Evolutionary conservation across 768 basidiomycete genomes (phyloP).

Genomic region (Boletus huronensis): DNA sequence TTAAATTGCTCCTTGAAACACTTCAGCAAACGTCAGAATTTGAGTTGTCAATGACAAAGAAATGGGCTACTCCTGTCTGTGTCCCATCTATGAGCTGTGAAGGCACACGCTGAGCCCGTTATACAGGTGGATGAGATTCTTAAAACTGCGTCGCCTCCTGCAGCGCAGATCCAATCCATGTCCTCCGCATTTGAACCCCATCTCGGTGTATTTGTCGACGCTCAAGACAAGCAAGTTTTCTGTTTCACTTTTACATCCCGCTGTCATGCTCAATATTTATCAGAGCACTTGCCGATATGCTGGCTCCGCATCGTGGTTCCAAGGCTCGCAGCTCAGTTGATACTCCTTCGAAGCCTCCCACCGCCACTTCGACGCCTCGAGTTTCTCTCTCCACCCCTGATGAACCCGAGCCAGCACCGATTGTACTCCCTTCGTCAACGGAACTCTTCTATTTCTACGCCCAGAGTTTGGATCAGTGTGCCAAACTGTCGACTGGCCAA

Average conservation of each 20-base stretch:
- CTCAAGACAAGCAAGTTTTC: slow-evolving; percentile 84
- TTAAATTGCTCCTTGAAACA: slow-evolving; percentile 79
- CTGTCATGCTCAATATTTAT: background rate
- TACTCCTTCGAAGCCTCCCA: slow-evolving; percentile 29
- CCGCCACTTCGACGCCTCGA: slow-evolving; percentile 31
- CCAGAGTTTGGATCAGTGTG: slow-evolving; percentile 91
- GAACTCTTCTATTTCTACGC: slow-evolving; percentile 98
- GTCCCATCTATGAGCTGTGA: slow-evolving; percentile 5
- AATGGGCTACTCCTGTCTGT: slow-evolving; percentile 73
- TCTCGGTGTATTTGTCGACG: slow-evolving; percentile 91
- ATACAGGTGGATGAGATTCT: slow-evolving; percentile 64
- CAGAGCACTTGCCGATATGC: slow-evolving; percentile 88
- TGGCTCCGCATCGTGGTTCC: slow-evolving; percentile 68
- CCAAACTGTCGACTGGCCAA: slow-evolving; percentile 81
- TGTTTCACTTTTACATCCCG: background rate
- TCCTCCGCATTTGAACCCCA: slow-evolving; percentile 91
- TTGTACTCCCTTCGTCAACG: slow-evolving; percentile 88
- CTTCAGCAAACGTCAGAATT: slow-evolving; percentile 87
- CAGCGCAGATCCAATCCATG: slow-evolving; percentile 60
- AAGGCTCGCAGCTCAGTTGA: slow-evolving; percentile 71
- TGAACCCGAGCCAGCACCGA: slow-evolving; percentile 46
- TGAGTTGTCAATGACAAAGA: slow-evolving; percentile 74
- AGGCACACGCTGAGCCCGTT: background rate
- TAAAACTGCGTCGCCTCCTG: slow-evolving; percentile 46
- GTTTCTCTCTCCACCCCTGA: slow-evolving; percentile 39